phyloP scores from a whole-genome alignment of 148 eudicot species.

The Rhododendron williamsianum region DNA sequence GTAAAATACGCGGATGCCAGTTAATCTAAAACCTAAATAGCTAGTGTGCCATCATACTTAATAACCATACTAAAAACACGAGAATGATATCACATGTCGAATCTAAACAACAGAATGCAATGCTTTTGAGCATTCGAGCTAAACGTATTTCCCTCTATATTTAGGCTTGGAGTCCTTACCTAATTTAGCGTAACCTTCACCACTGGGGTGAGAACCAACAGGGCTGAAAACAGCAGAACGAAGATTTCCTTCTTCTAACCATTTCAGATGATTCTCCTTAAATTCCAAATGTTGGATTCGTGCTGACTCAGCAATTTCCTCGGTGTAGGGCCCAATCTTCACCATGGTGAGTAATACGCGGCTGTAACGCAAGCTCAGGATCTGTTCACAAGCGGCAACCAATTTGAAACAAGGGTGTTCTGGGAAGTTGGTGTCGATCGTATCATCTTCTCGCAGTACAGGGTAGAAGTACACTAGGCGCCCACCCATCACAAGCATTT shows the following conservation, averaged over 20 bases:
- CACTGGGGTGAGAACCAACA: slow-evolving; percentile 30
- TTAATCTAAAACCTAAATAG: neutral
- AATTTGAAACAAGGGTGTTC: slow-evolving; percentile 89
- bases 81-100: neutral
- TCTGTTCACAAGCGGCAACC: slow-evolving; percentile 84
- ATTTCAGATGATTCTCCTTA: slow-evolving; percentile 77
- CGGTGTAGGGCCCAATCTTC: slow-evolving; percentile 68
- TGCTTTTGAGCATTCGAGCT: slow-evolving; percentile 2
- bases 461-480: slow-evolving; percentile 94
- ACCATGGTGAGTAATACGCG: slow-evolving; percentile 90
- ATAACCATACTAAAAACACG: neutral
- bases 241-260: slow-evolving; percentile 93
- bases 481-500: slow-evolving; percentile 86
- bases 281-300: slow-evolving; percentile 61
- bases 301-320: slow-evolving; percentile 52
- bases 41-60: neutral
- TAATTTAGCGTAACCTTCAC: slow-evolving; percentile 35
- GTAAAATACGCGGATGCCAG: neutral
- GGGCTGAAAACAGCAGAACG: slow-evolving; percentile 90
- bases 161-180: slow-evolving; percentile 66
- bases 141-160: slow-evolving; percentile 86
- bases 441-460: slow-evolving; percentile 69
- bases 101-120: neutral
- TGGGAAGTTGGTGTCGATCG: slow-evolving; percentile 60
- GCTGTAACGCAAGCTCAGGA: slow-evolving; percentile 82